Evolutionary conservation across 2,329 filamentous ascomycete species (phyloP), one percentile per base, ranked within the genome.

Genomic region (Fusarium scirpi): DNA sequence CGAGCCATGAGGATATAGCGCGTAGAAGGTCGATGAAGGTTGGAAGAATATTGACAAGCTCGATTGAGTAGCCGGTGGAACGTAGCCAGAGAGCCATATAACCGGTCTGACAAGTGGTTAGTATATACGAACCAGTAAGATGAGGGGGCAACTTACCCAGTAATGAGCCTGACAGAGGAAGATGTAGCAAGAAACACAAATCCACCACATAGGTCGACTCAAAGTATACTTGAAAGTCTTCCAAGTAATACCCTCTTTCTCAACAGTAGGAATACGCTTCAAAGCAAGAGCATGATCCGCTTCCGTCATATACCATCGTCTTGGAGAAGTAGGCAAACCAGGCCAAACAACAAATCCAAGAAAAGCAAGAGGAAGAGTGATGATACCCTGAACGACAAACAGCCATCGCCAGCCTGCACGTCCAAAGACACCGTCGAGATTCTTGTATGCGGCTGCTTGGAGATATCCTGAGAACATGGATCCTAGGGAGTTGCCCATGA

Each of bases 371-470:
- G 56, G 56, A 0, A 62, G 12, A 0, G 59, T 62, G 2, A 62
- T 62, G 0, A 62, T 62, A 1, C 59, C 56, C 0, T 62, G 59
- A 0, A 62, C 56, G 10, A 62, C 52, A 5, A 62, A 62, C 2
- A 62, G 4, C 56, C 59, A 62, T 18, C 59, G 8, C 59, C 59
- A 62, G 0, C 56, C 59, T 13, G 56, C 59, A 18, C 59, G 59
- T 2, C 59, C 59, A 8, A 61, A 53, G 0, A 62, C 56, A 7
- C 59, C 59, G 0, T 53, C 48, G 2, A 62, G 59, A 0, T 62
- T 62, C 6, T 20, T 25, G 16, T 62, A 61, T 15, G 59, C 59
- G 0, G 59, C 59, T 4, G 59, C 59, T 2, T 62, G 56, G 4
- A 62, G 59, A 1, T 61, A 62, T 0, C 59, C 59, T 1, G 59